Evolutionary conservation across 2,329 filamentous ascomycete genomes (phyloP).

Genomic region (Colletotrichum scovillei): DNA sequence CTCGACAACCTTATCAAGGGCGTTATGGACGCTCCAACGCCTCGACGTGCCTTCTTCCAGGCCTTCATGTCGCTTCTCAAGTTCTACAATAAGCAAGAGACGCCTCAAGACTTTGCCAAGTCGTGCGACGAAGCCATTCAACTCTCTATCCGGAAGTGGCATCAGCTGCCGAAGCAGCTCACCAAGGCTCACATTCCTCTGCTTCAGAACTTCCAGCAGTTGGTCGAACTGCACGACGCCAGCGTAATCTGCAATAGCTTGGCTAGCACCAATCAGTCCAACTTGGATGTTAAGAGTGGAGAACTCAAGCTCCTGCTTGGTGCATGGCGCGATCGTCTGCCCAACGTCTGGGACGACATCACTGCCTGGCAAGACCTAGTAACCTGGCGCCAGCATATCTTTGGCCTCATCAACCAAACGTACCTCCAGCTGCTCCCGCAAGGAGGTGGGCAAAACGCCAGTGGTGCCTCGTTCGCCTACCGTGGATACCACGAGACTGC

Average conservation of each 20-base stretch:
- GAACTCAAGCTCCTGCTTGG: constrained; percentile 94
- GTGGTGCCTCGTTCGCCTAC: constrained; percentile 94
- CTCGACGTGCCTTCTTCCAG: constrained; percentile 94
- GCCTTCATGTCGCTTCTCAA: constrained; percentile 98
- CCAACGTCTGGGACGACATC: constrained; percentile 99
- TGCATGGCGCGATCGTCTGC: constrained; percentile 94
- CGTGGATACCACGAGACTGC: constrained; percentile 98
- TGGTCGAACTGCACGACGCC: constrained; percentile 97
- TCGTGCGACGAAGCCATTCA: constrained; percentile 98
- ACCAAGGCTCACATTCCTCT: constrained; percentile 96
- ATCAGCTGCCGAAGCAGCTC: constrained; percentile 92
- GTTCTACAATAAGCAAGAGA: constrained; percentile 89
- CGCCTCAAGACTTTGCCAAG: constrained; percentile 82
- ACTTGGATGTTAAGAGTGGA: constrained; percentile 93
- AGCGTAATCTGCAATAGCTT: constrained; percentile 96
- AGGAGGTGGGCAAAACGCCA: constrained; percentile 79
- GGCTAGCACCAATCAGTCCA: constrained; percentile 82
- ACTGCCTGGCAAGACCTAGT: constrained; percentile 99
- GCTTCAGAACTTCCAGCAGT: constrained; percentile 96
- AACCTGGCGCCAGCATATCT: constrained; percentile 99
- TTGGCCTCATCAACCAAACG: constrained; percentile 94
- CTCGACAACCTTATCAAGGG: constrained; percentile 95
- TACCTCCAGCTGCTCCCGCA: constrained; percentile 88
- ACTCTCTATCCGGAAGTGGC: constrained; percentile 97
- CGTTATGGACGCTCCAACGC: constrained; percentile 96